phyloP scores from a whole-genome alignment of 1,139 yeast genomes.

The Nakaseomyces sp. region DNA sequence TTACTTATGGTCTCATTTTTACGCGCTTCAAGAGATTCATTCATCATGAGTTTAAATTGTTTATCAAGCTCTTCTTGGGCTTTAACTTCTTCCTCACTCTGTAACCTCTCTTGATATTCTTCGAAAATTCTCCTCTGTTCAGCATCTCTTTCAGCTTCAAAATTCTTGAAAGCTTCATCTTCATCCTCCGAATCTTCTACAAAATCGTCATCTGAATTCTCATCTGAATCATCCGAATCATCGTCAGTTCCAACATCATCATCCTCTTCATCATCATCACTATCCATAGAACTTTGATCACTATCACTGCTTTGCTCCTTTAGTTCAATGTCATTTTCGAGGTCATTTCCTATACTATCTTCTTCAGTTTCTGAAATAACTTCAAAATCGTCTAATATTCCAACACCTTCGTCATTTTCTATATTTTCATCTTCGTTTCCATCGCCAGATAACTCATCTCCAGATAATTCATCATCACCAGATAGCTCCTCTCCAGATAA shows the following conservation, averaged over 20 bases:
- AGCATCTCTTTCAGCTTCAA: conserved; percentile 11
- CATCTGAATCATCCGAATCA: conserved; percentile 15
- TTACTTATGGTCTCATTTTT: conserved; percentile 25
- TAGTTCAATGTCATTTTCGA: conserved; percentile 16
- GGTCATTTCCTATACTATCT: conserved; percentile 14
- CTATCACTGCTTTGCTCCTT: conserved; percentile 7
- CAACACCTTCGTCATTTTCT: conserved; percentile 18
- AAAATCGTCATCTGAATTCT: background rate
- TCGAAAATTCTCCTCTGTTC: conserved; percentile 22
- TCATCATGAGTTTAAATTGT: conserved; percentile 43
- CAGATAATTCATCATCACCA: conserved; percentile 2
- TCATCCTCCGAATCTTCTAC: background rate
- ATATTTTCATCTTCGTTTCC: conserved; percentile 19
- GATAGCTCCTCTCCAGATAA: too few species aligned
- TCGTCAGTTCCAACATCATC: conserved; percentile 12
- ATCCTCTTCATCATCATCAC: conserved; percentile 10
- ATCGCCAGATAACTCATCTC: conserved; percentile 10
- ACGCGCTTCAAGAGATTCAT: conserved; percentile 40
- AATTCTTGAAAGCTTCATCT: background rate
- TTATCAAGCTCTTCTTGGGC: conserved; percentile 46
- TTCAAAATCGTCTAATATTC: conserved; percentile 20
- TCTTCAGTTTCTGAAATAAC: conserved; percentile 19
- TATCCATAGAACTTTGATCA: conserved; percentile 16
- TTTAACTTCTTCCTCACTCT: conserved; percentile 37
- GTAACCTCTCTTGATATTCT: conserved; percentile 32